These are phyloP conservation scores for Penicillium paradoxum DNA, from an alignment of 495 filamentous ascomycete species.

Conservation along the genomic window DNA sequence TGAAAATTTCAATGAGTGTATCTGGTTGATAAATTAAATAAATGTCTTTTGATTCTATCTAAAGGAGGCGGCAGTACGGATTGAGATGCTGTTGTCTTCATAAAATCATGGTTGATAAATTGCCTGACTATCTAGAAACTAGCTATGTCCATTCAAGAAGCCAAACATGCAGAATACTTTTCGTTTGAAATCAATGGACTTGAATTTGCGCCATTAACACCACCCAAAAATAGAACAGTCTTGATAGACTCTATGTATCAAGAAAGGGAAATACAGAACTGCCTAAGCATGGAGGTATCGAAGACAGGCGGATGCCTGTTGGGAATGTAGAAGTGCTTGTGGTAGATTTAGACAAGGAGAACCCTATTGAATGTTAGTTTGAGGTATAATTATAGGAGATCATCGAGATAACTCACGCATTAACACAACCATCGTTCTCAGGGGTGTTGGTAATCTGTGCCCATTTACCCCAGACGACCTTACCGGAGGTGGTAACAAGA, in stretches of 20 bases:
- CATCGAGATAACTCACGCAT: constrained; percentile 45
- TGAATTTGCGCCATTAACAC: constrained; percentile 28
- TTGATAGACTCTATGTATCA: constrained; percentile 19
- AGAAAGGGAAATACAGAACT: constrained; percentile 19
- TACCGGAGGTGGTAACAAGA: constrained; percentile 85
- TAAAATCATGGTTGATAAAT: constrained; percentile 17
- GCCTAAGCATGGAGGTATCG: constrained; percentile 25
- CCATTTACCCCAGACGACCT: constrained; percentile 87
- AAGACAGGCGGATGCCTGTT: constrained; percentile 16
- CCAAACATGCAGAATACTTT: constrained; percentile 25
- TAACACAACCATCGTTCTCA: constrained; percentile 76
- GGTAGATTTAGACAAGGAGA: constrained; percentile 26
- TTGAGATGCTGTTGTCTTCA: not conserved
- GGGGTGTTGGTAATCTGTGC: constrained; percentile 68
- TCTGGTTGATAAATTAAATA: not conserved
- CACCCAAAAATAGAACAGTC: constrained; percentile 19
- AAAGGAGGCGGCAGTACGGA: no score
- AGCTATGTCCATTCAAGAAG: constrained; percentile 16
- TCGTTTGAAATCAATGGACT: constrained; percentile 21
- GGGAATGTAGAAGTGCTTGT: constrained; percentile 10
- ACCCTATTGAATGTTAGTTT: constrained; percentile 15
- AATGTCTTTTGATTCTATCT: no score
- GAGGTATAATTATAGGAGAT: not conserved
- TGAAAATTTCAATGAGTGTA: not conserved
- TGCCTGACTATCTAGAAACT: constrained; percentile 19